phyloP scores from a whole-genome alignment of 2,329 filamentous ascomycete genomes.

The Ilyonectria destructans region DNA sequence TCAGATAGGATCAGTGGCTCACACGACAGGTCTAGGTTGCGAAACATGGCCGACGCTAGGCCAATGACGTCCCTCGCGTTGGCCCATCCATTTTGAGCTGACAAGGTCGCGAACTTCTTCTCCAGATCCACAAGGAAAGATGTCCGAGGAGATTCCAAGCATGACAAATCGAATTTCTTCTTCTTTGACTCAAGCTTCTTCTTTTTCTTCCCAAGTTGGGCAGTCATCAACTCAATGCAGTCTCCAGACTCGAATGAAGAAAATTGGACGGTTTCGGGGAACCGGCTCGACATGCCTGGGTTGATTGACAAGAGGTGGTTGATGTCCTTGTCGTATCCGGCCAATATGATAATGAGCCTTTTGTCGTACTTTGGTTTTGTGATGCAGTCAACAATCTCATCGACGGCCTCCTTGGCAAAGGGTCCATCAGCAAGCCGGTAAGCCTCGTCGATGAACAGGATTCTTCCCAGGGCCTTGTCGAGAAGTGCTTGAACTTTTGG shows the following conservation, averaged over 20 bases:
- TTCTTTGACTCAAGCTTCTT: constrained; percentile 33
- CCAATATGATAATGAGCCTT: constrained; percentile 78
- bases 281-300: constrained; percentile 75
- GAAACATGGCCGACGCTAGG: constrained; percentile 67
- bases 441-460: constrained; percentile 82
- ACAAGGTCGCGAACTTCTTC: constrained; percentile 58
- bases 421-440: constrained; percentile 73
- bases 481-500: constrained; percentile 74
- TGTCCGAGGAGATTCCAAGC: constrained; percentile 41
- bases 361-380: constrained; percentile 71
- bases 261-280: constrained; percentile 75
- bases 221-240: constrained; percentile 56
- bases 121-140: constrained; percentile 33
- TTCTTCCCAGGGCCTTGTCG: constrained; percentile 75
- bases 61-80: constrained; percentile 76
- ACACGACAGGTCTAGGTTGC: constrained; percentile 42
- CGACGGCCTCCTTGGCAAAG: constrained; percentile 72
- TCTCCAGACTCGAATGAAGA: constrained; percentile 58
- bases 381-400: constrained; percentile 67
- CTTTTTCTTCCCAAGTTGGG: constrained; percentile 58
- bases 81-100: constrained; percentile 68
- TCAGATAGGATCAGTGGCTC: constrained; percentile 40
- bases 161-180: constrained; percentile 45
- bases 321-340: constrained; percentile 79
- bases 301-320: constrained; percentile 75